Percentiles rank a stretch among this genome's conserved stretches.
These are phyloP conservation scores for Allomyces arbusculus DNA, from an alignment of 192 early-diverging fungal species.

Conservation along the genomic window DNA sequence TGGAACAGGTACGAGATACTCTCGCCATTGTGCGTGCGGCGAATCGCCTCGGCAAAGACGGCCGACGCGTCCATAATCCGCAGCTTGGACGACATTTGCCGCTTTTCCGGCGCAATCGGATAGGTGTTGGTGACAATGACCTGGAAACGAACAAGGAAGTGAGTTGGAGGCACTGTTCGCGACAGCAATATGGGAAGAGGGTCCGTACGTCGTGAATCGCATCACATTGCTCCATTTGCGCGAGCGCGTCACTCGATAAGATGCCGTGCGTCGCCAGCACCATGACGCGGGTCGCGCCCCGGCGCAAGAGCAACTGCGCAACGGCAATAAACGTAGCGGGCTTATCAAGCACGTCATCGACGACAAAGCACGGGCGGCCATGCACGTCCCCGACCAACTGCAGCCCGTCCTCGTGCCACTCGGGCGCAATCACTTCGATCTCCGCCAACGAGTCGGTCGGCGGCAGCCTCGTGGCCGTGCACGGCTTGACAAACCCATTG, in stretches of 20 bases:
- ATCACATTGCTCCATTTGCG: conserved; percentile 61
- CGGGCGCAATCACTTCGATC: conserved; percentile 10
- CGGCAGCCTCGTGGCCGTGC: too few species aligned
- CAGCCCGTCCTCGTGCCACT: conserved; percentile 15
- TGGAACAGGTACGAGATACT: conserved; percentile 77
- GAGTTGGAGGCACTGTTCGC: neutral
- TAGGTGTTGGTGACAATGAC: conserved; percentile 82
- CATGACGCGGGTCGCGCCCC: conserved; percentile 63
- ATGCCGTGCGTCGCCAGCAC: conserved; percentile 91
- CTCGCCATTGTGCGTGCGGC: conserved; percentile 83
- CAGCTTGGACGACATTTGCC: conserved; percentile 49
- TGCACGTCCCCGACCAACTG: conserved; percentile 24
- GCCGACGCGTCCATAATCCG: conserved; percentile 65
- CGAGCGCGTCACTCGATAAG: conserved; percentile 67
- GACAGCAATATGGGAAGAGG: conserved; percentile 12
- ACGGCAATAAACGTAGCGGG: conserved; percentile 82
- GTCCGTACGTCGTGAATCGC: conserved; percentile 45
- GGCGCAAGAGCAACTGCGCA: conserved; percentile 66
- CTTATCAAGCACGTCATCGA: conserved; percentile 88
- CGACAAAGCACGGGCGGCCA: conserved; percentile 23
- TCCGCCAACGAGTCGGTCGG: neutral
- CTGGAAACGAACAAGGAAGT: conserved; percentile 5
- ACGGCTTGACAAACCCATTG: too few species aligned
- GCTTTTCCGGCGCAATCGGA: conserved; percentile 54
- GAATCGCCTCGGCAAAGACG: conserved; percentile 84